A percentile compares a stretch with the other conserved stretches of the same genome.
Evolutionary conservation across 495 filamentous ascomycete genomes (phyloP).

Genomic region (Apiosordaria backusii): DNA sequence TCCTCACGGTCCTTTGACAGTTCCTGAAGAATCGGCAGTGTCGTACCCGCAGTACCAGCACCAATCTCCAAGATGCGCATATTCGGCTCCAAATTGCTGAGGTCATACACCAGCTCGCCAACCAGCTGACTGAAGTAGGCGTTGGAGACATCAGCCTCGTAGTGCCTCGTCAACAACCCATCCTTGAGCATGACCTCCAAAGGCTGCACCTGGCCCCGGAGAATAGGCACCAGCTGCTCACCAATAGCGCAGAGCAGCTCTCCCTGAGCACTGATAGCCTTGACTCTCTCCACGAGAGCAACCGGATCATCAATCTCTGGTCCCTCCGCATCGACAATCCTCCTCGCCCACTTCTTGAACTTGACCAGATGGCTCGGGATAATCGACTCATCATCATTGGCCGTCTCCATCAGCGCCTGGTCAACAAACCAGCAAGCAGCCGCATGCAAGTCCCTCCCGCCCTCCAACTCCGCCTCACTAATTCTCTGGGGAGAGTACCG

Average conservation of each 20-base stretch:
- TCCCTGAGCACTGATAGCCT: slow-evolving; percentile 1
- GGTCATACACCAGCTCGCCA: slow-evolving; percentile 1
- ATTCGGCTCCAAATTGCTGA: slow-evolving; percentile 16
- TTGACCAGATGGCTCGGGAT: not conserved
- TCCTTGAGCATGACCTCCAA: slow-evolving; percentile 35
- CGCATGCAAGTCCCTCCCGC: not conserved
- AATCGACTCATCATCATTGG: not conserved
- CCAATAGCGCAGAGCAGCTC: slow-evolving; percentile 27
- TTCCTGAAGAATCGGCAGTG: slow-evolving; percentile 17
- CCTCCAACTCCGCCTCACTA: not conserved
- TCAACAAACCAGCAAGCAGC: not conserved
- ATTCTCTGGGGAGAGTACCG: not conserved
- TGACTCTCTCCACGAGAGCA: not conserved
- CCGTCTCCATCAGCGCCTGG: not conserved
- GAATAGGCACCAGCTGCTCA: slow-evolving; percentile 35
- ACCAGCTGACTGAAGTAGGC: slow-evolving; percentile 1
- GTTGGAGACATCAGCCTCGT: not conserved
- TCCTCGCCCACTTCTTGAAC: not conserved
- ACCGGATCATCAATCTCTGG: slow-evolving; percentile 2
- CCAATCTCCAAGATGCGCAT: slow-evolving; percentile 48
- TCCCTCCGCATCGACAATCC: not conserved
- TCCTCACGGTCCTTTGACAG: slow-evolving; percentile 1
- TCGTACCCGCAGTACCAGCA: slow-evolving; percentile 40
- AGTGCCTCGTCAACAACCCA: slow-evolving; percentile 1
- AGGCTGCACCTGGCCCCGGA: slow-evolving; percentile 40